Evolutionary conservation across 2,329 filamentous ascomycete genomes (phyloP), one percentile per base, ranked within the genome.

Genomic region (Neonectria sp.): DNA sequence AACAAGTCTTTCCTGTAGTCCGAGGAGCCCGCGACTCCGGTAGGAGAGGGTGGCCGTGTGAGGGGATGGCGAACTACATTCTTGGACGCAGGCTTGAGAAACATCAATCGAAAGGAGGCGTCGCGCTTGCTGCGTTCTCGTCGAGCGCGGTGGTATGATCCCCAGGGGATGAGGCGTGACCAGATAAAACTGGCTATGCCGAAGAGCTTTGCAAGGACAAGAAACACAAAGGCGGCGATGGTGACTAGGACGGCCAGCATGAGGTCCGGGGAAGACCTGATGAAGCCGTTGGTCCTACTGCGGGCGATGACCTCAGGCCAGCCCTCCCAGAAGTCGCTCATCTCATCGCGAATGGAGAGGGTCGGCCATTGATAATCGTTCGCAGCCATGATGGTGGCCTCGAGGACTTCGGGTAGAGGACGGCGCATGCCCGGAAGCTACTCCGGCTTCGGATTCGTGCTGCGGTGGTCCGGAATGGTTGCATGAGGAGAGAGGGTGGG

Each of bases 321-420:
- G n/a, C 65, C 55, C 12, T 63, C 60, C 60, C 60, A 63, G 35
- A 67, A 63, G 35, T 67, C 65, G 55, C 51, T 27, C 60, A 67
- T 60, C 55, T 67, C 65, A 37, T 64, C 65, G 33, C 60, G 55
- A 13, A 67, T 60, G 55, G 65, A 67, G 21, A 63, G 60, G 43
- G 65, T 67, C 49, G 65, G 60, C 65, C 65, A 67, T 24, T 59
- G 43, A 25, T 60, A 55, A 11, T 52, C 55, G 48, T 33, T 60
- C n/a, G 60, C 43, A 9, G 27, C 35, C 65, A 67, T 67, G 55
- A 13, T 57, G 27, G 37, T 40, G 37, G 37, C 37, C 33, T 35
- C 33, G 59, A 27, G 35, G 29, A 33, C 37, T 46, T 48, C 17
- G 17, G 37, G n/a, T 40, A 48, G 48, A 35, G 51, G 17, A 52